Percentiles rank a stretch among this genome's conserved stretches.
These are phyloP conservation scores for Pseudopyrenochaeta lycopersici DNA, from an alignment of 2,329 filamentous ascomycete genomes.

Conservation along the genomic window DNA sequence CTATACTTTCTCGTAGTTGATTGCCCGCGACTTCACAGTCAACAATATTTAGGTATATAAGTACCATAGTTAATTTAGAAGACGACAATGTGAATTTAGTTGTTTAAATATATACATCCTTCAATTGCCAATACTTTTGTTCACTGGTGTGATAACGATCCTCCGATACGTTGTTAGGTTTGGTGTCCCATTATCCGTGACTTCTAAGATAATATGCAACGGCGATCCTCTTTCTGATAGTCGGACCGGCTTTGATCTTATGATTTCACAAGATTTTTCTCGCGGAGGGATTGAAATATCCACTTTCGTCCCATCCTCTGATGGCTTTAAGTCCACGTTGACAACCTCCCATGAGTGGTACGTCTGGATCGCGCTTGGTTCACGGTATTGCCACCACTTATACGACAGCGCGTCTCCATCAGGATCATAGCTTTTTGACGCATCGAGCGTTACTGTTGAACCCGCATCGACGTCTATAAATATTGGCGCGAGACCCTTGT, in stretches of 20 bases:
- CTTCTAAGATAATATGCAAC: slow-evolving; percentile 59
- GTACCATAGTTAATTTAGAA: too few relatives aligned
- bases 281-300: not conserved
- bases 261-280: not conserved
- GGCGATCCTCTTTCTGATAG: not conserved
- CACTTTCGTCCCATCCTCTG: not conserved
- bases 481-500: slow-evolving; percentile 8
- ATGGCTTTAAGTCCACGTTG: not conserved
- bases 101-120: too few relatives aligned
- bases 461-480: slow-evolving; percentile 4
- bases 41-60: too few relatives aligned
- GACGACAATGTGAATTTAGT: too few relatives aligned
- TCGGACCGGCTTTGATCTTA: not conserved
- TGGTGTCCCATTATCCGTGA: slow-evolving; percentile 53
- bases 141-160: slow-evolving; percentile 43
- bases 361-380: slow-evolving; percentile 5
- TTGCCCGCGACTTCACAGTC: too few relatives aligned
- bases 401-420: slow-evolving; percentile 21
- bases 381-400: slow-evolving; percentile 26
- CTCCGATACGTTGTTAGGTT: slow-evolving; percentile 56
- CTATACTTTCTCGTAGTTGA: too few relatives aligned
- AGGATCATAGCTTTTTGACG: slow-evolving; percentile 22
- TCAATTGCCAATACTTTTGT: slow-evolving; percentile 5
- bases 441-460: slow-evolving; percentile 18
- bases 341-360: slow-evolving; percentile 1